These are phyloP conservation scores for Globisporangium yorkense DNA, from an alignment of 352 stramenopile genomes.

Conservation along the genomic window DNA sequence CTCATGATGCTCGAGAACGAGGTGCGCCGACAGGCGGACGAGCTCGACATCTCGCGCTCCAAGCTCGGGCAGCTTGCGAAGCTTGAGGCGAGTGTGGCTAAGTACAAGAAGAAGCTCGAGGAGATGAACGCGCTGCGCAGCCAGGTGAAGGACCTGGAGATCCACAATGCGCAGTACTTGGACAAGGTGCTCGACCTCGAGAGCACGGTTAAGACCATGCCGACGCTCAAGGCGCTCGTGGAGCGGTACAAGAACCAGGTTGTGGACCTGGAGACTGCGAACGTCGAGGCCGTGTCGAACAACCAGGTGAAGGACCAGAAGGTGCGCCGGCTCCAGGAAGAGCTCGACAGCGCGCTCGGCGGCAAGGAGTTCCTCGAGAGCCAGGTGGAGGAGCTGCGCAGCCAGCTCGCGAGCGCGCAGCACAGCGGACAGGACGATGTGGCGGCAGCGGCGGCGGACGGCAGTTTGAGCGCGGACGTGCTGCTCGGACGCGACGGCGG, in stretches of 20 bases:
- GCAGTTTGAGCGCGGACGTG: slow-evolving; percentile 51
- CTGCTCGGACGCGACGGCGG: slow-evolving; percentile 63
- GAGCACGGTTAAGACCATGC: slow-evolving; percentile 84
- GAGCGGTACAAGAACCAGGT: slow-evolving; percentile 89
- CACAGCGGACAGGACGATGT: slow-evolving; percentile 31
- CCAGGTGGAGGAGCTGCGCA: slow-evolving; percentile 73
- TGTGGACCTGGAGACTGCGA: slow-evolving; percentile 77
- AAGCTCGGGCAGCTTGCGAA: slow-evolving; percentile 78
- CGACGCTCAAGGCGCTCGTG: slow-evolving; percentile 65
- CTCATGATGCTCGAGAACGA: slow-evolving; percentile 82
- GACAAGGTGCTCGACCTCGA: slow-evolving; percentile 84
- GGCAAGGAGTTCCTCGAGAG: slow-evolving; percentile 85
- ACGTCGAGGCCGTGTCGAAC: slow-evolving; percentile 72
- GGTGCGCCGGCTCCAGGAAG: slow-evolving; percentile 74
- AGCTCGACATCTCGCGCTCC: slow-evolving; percentile 83
- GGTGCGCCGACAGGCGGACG: slow-evolving; percentile 78
- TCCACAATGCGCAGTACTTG: slow-evolving; percentile 71
- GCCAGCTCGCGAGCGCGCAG: slow-evolving; percentile 54
- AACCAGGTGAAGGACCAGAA: slow-evolving; percentile 81
- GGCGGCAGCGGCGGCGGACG: slow-evolving; percentile 25
- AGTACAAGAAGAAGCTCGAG: slow-evolving; percentile 86
- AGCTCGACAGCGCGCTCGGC: slow-evolving; percentile 71
- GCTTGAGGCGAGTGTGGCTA: slow-evolving; percentile 68
- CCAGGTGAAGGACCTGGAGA: slow-evolving; percentile 76
- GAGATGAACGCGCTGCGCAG: slow-evolving; percentile 77